These are phyloP conservation scores for Eucalyptus curtisii DNA, from an alignment of 345 rosid genomes.

Conservation along the genomic window DNA sequence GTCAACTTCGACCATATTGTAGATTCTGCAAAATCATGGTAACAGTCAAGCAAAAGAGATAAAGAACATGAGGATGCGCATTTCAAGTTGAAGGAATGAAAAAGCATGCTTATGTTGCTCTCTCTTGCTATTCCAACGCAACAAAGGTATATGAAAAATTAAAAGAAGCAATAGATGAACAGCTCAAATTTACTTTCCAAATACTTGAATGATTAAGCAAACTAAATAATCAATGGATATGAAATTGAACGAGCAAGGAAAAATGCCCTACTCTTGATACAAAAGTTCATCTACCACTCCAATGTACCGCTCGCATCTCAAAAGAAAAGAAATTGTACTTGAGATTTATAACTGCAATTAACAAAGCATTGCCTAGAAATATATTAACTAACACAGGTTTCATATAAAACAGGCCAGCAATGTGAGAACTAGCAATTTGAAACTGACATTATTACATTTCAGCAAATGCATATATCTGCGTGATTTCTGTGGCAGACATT, in stretches of 20 bases:
- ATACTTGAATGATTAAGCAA: not conserved
- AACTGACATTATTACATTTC: not conserved
- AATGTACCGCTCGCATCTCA: not conserved
- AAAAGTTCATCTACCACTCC: not conserved
- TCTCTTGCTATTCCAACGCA: too few relatives aligned
- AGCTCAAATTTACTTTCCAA: not conserved
- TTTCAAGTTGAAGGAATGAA: too few relatives aligned
- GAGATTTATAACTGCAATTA: too few relatives aligned
- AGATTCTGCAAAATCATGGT: conserved; percentile 34
- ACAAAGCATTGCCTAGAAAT: too few relatives aligned
- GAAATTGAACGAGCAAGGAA: not conserved
- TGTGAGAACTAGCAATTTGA: not conserved
- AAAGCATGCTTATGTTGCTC: not conserved
- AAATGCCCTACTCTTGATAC: not conserved
- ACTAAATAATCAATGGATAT: not conserved
- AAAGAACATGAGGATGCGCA: not conserved
- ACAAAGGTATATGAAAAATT: too few relatives aligned
- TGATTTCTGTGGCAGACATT: not conserved
- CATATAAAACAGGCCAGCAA: not conserved
- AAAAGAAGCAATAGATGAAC: not conserved
- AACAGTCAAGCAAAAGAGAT: not conserved
- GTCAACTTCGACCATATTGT: conserved; percentile 68
- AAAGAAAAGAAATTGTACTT: too few relatives aligned
- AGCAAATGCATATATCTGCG: not conserved
- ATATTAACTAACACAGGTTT: not conserved